A percentile compares a stretch with the other conserved stretches of the same genome.
Conservation (phyloP, 257 asterid genomes). For the Ilex asprella region DNA sequence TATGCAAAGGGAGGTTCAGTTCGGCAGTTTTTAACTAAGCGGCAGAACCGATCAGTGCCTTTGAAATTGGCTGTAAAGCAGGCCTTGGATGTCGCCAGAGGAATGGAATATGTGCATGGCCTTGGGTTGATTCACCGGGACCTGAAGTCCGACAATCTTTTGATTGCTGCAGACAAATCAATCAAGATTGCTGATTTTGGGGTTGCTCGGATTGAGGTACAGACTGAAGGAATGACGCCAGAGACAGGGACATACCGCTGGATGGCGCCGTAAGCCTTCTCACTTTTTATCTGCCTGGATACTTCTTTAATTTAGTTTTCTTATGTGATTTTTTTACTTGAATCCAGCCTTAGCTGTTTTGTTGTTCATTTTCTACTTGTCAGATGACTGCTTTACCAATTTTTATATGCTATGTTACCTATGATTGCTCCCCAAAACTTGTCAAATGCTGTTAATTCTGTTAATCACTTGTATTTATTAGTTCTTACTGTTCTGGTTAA, state of each 20-base stretch:
- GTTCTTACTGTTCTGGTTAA: no score
- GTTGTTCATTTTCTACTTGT: neutral
- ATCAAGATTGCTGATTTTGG: slow-evolving; percentile 98
- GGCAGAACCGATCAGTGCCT: slow-evolving; percentile 87
- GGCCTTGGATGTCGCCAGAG: slow-evolving; percentile 98
- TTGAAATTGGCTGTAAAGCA: slow-evolving; percentile 94
- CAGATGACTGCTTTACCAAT: neutral
- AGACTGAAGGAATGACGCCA: slow-evolving; percentile 99
- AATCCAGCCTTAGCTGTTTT: neutral
- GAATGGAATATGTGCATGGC: slow-evolving; percentile 94
- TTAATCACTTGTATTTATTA: no score
- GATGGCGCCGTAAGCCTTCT: slow-evolving; percentile 98
- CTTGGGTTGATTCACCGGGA: slow-evolving; percentile 88
- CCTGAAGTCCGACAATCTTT: slow-evolving; percentile 91
- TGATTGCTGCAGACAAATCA: slow-evolving; percentile 84
- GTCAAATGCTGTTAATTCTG: neutral
- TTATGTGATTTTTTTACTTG: no score
- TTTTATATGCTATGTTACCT: neutral
- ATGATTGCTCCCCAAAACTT: neutral
- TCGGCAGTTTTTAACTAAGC: slow-evolving; percentile 74
- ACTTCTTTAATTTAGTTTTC: neutral
- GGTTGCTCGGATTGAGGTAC: slow-evolving; percentile 95
- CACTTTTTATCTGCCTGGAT: slow-evolving; percentile 1
- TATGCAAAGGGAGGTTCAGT: slow-evolving; percentile 98
- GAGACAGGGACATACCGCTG: slow-evolving; percentile 98